A percentile compares a stretch with the other conserved stretches of the same genome.
These are phyloP conservation scores for Coccomyxa subellipsoidea DNA, from an alignment of 163 green algal genomes.

Conservation along the genomic window DNA sequence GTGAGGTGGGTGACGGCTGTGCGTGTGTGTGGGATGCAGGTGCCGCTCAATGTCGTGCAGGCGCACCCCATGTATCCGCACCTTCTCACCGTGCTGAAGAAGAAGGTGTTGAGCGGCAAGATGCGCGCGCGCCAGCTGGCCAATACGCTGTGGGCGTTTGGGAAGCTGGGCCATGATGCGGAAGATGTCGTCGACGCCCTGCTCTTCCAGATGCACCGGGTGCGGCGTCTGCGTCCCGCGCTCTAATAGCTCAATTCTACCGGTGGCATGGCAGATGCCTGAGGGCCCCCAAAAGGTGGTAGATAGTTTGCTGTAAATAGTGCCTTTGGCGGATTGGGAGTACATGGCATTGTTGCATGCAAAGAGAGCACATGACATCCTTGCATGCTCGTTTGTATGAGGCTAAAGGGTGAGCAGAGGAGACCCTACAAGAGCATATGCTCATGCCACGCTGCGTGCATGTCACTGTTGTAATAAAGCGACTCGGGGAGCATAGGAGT, in stretches of 20 bases:
- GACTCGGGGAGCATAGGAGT: too few species aligned
- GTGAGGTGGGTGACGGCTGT: not conserved
- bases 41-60: not conserved
- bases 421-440: too few species aligned
- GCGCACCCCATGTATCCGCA: not conserved
- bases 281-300: too few species aligned
- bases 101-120: not conserved
- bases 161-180: not conserved
- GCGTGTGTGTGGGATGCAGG: not conserved
- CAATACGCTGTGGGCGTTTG: slow-evolving; percentile 29
- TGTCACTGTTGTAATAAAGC: too few species aligned
- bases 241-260: not conserved
- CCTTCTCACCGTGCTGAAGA: not conserved
- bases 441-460: too few species aligned
- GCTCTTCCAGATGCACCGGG: not conserved
- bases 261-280: too few species aligned
- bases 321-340: not conserved
- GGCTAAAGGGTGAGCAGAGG: too few species aligned
- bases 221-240: not conserved
- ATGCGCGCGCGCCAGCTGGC: slow-evolving; percentile 21
- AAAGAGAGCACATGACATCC: too few species aligned
- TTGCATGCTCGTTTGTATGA: too few species aligned
- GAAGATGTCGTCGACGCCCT: slow-evolving; percentile 3
- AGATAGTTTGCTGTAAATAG: not conserved
- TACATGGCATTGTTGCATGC: not conserved